Evolutionary conservation across 192 early-diverging fungal genomes (phyloP).

Genomic region (Funneliformis mosseae): DNA sequence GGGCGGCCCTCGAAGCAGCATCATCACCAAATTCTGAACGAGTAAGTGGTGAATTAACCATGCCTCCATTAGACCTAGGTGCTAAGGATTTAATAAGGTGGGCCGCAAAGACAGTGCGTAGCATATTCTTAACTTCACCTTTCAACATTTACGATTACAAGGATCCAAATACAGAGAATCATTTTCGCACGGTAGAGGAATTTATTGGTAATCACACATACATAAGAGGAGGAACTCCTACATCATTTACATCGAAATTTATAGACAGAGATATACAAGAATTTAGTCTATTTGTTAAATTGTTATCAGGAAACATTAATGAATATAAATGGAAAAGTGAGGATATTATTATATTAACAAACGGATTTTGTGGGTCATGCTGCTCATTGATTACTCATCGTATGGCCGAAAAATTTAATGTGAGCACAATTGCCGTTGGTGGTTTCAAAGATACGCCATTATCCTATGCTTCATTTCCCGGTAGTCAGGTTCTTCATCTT

Average conservation of each 20-base stretch:
- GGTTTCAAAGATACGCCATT: slow-evolving; percentile 40
- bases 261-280: background rate
- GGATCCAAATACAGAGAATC: background rate
- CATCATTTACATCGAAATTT: background rate
- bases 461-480: slow-evolving; percentile 40
- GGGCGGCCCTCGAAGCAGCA: background rate
- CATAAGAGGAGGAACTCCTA: background rate
- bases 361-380: slow-evolving; percentile 42
- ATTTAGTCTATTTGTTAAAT: background rate
- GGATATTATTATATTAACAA: slow-evolving; percentile 38
- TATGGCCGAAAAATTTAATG: slow-evolving; percentile 37
- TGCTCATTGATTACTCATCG: slow-evolving; percentile 38
- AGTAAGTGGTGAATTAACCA: background rate
- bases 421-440: slow-evolving; percentile 37
- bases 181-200: background rate
- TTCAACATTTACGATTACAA: background rate
- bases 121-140: background rate
- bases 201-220: slow-evolving; percentile 15
- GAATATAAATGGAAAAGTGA: background rate
- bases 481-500: background rate
- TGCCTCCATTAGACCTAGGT: background rate
- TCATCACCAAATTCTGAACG: background rate
- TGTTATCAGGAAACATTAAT: background rate
- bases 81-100: background rate
- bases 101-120: background rate